Base-by-base conservation (phyloP, 1,284 basidiomycete species). In the Sporisorium sorghi region DNA sequence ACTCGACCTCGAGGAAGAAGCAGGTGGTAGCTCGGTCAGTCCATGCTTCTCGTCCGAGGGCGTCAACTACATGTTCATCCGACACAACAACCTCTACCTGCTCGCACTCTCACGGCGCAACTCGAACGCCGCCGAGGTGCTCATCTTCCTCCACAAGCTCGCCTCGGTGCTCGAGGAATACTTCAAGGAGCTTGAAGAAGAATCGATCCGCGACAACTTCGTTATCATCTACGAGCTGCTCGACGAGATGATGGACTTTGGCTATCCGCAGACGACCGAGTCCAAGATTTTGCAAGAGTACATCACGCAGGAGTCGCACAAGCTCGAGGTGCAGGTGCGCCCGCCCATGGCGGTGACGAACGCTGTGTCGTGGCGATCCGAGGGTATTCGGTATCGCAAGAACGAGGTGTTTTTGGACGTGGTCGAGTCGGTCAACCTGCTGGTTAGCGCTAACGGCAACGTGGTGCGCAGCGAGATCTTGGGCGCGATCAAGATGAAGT, bases 221-320 rank as follows among this genome's bases (percentile, higher is more conserved):
- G 95, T 97, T 82, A 90, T 94, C 43, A 93, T 97, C 11, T 97
- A 97, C 84, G 80, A 97, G 85, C 89, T 99, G 53, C 89, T 99
- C 87, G 97, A 99, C 84, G 96, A 99, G 88, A 98, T 99, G 94
- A 98, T 99, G 95, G 96, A 99, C 87, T 99, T 97, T 87, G 97
- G 97, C 14, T 98, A 93, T 85, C 96, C 96, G 0, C 97, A 99
- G 86, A 99, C 97, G 28, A 99, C 97, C 23, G 97, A 99, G 87
- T 94, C 92, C 88, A 99, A 99, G 88, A 99, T 99, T 79, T 86
- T 99, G 61, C 96, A 98, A 86, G 97, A 98, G 91, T 99, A 98
- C 85, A 99, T 99, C 86, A 99, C 97, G 1, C 97, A 99, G 85
- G 96, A 99, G 85, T 95, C 93, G 15, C 93, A 99, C 87, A 98